A percentile compares a stretch with the other conserved stretches of the same genome.
Evolutionary conservation across 139 green algal genomes (phyloP).

Genomic region (Tetradesmus lagerheimii): DNA sequence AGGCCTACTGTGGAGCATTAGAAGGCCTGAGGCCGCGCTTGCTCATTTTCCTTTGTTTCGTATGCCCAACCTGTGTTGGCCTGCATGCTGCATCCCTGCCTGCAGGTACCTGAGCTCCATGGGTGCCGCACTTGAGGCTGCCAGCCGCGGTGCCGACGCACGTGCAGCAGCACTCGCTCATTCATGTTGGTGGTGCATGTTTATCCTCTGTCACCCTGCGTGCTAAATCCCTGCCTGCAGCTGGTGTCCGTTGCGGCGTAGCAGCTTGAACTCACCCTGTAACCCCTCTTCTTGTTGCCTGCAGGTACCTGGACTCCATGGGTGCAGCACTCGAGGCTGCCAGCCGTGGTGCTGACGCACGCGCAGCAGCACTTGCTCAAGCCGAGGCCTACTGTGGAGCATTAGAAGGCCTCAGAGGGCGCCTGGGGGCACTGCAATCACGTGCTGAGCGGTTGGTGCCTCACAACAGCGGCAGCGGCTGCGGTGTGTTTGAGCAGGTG

Average conservation of each 20-base stretch:
- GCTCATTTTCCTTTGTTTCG: too few relatives aligned
- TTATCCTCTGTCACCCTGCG: too few relatives aligned
- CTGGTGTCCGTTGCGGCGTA: too few relatives aligned
- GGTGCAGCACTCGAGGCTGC: constrained; percentile 51
- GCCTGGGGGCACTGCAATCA: not conserved
- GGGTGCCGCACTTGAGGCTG: constrained; percentile 52
- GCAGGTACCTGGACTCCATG: constrained; percentile 62
- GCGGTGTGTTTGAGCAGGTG: constrained; percentile 43
- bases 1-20: constrained; percentile 5
- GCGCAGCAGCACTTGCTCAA: constrained; percentile 47
- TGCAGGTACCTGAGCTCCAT: constrained; percentile 59
- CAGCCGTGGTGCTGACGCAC: constrained; percentile 44
- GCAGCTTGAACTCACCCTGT: too few relatives aligned
- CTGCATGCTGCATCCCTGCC: too few relatives aligned
- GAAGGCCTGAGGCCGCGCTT: not conserved
- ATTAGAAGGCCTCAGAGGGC: not conserved
- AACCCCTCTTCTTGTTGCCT: too few relatives aligned
- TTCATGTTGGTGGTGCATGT: too few relatives aligned
- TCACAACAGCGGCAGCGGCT: constrained; percentile 27
- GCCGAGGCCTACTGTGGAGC: constrained; percentile 35
- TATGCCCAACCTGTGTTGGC: not conserved
- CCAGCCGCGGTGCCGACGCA: too few relatives aligned
- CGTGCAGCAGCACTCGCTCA: too few relatives aligned
- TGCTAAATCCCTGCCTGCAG: too few relatives aligned
- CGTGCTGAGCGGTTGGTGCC: constrained; percentile 43